Base-by-base conservation (phyloP, 1,139 yeast species). In the Hemisphaericaspora xylanilytica region DNA sequence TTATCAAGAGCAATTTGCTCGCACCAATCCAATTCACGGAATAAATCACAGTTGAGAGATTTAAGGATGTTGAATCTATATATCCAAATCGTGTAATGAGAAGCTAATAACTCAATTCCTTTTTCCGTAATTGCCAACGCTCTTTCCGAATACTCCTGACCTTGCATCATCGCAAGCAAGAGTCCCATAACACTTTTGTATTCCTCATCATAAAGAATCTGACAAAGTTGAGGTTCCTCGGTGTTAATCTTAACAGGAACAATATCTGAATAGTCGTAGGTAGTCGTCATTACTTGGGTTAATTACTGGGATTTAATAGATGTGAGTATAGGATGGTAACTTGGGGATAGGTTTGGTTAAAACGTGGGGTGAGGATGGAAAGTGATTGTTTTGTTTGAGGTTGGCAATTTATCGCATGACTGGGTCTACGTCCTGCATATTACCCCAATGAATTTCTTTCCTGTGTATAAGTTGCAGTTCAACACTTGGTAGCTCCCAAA, bases 51-150 rank as follows among this genome's bases (percentile, higher is more conserved):
- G 13, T 63, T 47, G 48, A 79, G 51, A 45, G 56, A 51, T 32
- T 55, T 56, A 32, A 88, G 60, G 11, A 81, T 78, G 43, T 80
- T 72, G 45, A 67, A 79, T 13, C 97, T 68, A 61, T 85, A 92
- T 41, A 75, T 73, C 97, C 98, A 92, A 1, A 83, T 83, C 0
- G 96, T 85, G 58, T 92, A 92, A 60, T 90, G 97, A 0, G 97
- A 95, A 0, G 97, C 92, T 37, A 87, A 80, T 44, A 75, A 54
- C 12, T 67, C 75, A 39, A 94, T 81, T 3, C 85, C 83, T 28
- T 64, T 60, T 20, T 74, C 71, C 0, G 95, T 84, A 33, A 89
- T 61, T 20, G 72, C 72, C 28, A 88, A 61, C 0, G 96, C 90
- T 42, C 97, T 67, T 34, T 76, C 81, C 1, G 89, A 75, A 51